Conservation (phyloP, 805 yeast genomes). For the Saccharomyces eubayanus region DNA sequence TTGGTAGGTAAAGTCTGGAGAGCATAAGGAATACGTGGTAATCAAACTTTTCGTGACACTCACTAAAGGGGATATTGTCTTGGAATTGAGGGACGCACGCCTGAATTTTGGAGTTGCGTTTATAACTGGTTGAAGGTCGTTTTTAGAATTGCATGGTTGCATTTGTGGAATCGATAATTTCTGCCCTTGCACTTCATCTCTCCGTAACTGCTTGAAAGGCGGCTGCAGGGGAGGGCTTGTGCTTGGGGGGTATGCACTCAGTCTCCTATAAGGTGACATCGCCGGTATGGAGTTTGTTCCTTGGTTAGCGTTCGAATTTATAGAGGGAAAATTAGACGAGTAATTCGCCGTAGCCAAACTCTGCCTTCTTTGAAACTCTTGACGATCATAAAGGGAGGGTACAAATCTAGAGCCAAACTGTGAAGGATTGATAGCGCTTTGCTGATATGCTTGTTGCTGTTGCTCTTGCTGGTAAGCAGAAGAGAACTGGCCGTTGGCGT, state of each 20-base stretch:
- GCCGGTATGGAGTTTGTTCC: slow-evolving; percentile 4
- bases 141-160: slow-evolving; percentile 32
- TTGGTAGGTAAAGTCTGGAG: slow-evolving; percentile 75
- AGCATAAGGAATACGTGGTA: slow-evolving; percentile 76
- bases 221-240: slow-evolving; percentile 26
- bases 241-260: slow-evolving; percentile 20
- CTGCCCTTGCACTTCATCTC: slow-evolving; percentile 18
- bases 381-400: slow-evolving; percentile 15
- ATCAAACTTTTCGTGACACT: slow-evolving; percentile 73
- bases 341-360: slow-evolving; percentile 28
- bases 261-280: slow-evolving; percentile 21
- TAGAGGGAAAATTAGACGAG: neutral
- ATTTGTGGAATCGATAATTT: slow-evolving; percentile 41
- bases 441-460: slow-evolving; percentile 5
- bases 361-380: slow-evolving; percentile 32
- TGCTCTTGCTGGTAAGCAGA: slow-evolving; percentile 5
- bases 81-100: slow-evolving; percentile 56
- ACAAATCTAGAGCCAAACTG: slow-evolving; percentile 13
- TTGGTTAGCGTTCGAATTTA: slow-evolving; percentile 1
- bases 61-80: slow-evolving; percentile 65
- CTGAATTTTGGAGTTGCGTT: slow-evolving; percentile 63
- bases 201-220: slow-evolving; percentile 27
- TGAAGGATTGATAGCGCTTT: neutral
- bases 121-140: slow-evolving; percentile 53
- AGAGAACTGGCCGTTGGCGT: slow-evolving; percentile 4